A percentile compares a stretch with the other conserved stretches of the same genome.
These are phyloP conservation scores for Cruciata laevipes DNA, from an alignment of 257 asterid species.

Conservation along the genomic window DNA sequence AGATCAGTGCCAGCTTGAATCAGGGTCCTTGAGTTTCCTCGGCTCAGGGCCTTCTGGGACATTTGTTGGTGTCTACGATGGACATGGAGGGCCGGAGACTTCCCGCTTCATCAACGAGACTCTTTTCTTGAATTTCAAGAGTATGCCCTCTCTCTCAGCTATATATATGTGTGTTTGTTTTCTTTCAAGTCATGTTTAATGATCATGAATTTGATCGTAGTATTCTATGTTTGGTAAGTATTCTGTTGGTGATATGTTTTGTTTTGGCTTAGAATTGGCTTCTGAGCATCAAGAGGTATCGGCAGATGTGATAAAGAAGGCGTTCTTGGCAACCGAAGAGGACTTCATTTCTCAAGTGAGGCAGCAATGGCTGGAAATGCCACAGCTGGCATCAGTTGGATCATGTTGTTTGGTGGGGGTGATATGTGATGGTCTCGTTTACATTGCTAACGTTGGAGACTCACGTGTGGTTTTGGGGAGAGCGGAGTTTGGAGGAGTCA, in stretches of 20 bases:
- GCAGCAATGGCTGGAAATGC: constrained; percentile 62
- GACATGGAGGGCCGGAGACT: constrained; percentile 99
- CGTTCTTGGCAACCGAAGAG: constrained; percentile 84
- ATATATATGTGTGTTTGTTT: not conserved
- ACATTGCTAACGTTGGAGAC: constrained; percentile 88
- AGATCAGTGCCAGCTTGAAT: constrained; percentile 92
- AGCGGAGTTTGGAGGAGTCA: constrained; percentile 50
- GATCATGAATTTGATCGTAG: not conserved
- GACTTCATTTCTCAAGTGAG: constrained; percentile 69
- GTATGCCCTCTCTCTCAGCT: constrained; percentile 37
- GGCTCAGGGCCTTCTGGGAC: constrained; percentile 81
- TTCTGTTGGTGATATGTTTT: not conserved
- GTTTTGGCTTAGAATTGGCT: constrained; percentile 45
- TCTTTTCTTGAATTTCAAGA: constrained; percentile 67
- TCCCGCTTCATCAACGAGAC: constrained; percentile 63
- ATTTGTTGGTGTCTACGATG: constrained; percentile 87
- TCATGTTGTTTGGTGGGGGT: constrained; percentile 91
- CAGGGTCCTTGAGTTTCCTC: constrained; percentile 64
- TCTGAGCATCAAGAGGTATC: constrained; percentile 68
- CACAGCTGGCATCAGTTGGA: constrained; percentile 88
- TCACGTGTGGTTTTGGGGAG: constrained; percentile 85
- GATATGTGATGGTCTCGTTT: constrained; percentile 61
- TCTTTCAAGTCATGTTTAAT: constrained; percentile 1
- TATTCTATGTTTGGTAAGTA: too few relatives aligned
- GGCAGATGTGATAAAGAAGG: constrained; percentile 54